These are phyloP conservation scores for Daldinia eschscholtzii DNA, from an alignment of 2,329 filamentous ascomycete species.

Conservation along the genomic window DNA sequence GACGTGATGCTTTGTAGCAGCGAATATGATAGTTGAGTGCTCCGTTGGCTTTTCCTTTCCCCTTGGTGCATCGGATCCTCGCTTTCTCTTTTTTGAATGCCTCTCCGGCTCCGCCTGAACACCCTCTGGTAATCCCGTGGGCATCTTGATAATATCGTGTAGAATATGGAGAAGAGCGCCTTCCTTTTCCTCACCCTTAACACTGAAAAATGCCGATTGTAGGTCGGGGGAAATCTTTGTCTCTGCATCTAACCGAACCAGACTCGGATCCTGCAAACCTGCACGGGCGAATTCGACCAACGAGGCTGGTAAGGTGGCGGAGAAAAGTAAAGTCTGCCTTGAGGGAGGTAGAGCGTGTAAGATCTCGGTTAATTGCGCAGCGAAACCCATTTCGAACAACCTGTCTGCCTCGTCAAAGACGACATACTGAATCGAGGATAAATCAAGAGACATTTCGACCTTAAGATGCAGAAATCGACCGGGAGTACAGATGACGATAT, in stretches of 20 bases:
- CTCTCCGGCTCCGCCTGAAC: slow-evolving; percentile 61
- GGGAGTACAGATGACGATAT: slow-evolving; percentile 96
- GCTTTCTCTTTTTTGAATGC: slow-evolving; percentile 78
- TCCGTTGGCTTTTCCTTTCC: slow-evolving; percentile 80
- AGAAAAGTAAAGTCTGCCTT: slow-evolving; percentile 93
- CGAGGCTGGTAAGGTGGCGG: slow-evolving; percentile 92
- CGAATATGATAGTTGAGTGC: slow-evolving; percentile 94
- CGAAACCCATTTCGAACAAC: slow-evolving; percentile 98
- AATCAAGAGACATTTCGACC: slow-evolving; percentile 92
- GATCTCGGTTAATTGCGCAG: slow-evolving; percentile 92
- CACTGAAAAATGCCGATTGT: slow-evolving; percentile 93
- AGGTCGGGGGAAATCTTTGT: slow-evolving; percentile 96
- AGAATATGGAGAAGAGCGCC: slow-evolving; percentile 90
- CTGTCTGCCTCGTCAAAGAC: slow-evolving; percentile 98
- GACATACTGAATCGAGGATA: slow-evolving; percentile 92
- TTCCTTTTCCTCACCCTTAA: slow-evolving; percentile 95
- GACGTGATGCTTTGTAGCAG: slow-evolving; percentile 96
- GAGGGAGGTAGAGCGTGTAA: slow-evolving; percentile 85
- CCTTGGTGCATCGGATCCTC: slow-evolving; percentile 65
- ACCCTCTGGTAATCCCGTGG: slow-evolving; percentile 71
- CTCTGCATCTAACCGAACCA: slow-evolving; percentile 92
- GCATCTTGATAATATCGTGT: slow-evolving; percentile 93
- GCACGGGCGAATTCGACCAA: slow-evolving; percentile 96
- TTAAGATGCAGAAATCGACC: slow-evolving; percentile 97
- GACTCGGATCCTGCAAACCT: slow-evolving; percentile 89